Evolutionary conservation across 208 protist species (phyloP).

Genomic region (Phytomonas sp.): DNA sequence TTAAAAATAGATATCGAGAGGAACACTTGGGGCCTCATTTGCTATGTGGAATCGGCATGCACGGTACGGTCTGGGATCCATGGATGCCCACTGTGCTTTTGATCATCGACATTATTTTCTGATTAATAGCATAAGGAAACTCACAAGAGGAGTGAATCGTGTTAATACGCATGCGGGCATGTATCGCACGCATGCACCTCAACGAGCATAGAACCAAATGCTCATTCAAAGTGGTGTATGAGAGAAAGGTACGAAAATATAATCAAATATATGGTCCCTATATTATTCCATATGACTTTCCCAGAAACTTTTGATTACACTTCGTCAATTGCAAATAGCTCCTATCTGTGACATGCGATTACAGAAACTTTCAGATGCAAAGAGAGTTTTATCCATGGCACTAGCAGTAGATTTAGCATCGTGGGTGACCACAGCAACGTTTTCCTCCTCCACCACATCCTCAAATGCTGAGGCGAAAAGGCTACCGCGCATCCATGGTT

Average conservation of each 20-base stretch:
- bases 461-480: constrained; percentile 30
- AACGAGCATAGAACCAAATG: neutral
- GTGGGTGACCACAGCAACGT: neutral
- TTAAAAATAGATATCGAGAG: neutral
- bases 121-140: neutral
- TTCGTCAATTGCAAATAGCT: neutral
- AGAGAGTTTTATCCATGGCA: neutral
- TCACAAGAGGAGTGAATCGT: neutral
- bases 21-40: neutral
- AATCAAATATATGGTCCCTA: neutral
- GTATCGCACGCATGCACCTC: neutral
- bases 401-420: neutral
- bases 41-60: neutral
- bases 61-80: neutral
- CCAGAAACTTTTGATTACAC: neutral
- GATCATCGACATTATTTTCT: too few species aligned
- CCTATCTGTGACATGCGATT: neutral
- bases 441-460: constrained; percentile 14
- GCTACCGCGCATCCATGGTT: constrained; percentile 23
- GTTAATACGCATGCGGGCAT: neutral
- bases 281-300: neutral
- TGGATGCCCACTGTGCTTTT: neutral
- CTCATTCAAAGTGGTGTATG: neutral
- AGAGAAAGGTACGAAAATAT: neutral
- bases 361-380: neutral